Percentiles rank a stretch among this genome's conserved stretches.
Conservation (phyloP, 2,329 filamentous ascomycete genomes). For the Dothistroma septosporum region DNA sequence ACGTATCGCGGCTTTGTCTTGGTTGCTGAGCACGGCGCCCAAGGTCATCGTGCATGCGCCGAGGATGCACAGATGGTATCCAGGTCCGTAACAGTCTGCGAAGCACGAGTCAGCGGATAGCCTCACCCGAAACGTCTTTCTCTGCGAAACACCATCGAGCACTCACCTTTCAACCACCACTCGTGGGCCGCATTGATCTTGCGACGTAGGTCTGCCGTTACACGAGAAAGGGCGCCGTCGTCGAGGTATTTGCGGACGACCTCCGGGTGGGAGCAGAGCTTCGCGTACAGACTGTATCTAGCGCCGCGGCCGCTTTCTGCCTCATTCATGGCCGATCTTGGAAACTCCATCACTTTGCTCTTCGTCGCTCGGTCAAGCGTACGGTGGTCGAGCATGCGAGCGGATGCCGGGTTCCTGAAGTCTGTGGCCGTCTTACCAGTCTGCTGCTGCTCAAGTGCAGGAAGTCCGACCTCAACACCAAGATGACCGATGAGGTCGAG, state of each 20-base stretch:
- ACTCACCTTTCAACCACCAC: background rate
- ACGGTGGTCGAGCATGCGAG: background rate
- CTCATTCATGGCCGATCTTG: no score
- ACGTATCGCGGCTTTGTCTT: background rate
- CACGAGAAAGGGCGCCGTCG: background rate
- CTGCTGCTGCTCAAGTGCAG: background rate
- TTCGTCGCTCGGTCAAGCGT: no score
- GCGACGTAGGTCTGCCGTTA: no score
- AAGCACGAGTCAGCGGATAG: background rate
- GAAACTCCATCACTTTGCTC: no score
- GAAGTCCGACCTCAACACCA: constrained; percentile 1
- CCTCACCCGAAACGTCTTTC: background rate
- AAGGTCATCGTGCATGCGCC: constrained; percentile 13
- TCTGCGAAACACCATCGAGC: background rate
- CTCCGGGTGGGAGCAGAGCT: constrained; percentile 1
- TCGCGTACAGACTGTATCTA: constrained; percentile 1
- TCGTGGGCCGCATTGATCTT: no score
- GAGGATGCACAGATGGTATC: constrained; percentile 9
- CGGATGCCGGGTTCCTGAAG: background rate
- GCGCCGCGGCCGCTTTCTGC: no score
- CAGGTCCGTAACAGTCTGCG: constrained; percentile 5
- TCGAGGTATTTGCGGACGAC: constrained; percentile 10
- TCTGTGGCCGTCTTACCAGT: background rate
- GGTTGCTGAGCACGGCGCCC: background rate
- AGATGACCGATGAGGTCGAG: constrained; percentile 2